Evolutionary conservation across 306 rosid species (phyloP).

Genomic region (Quercus alba): DNA sequence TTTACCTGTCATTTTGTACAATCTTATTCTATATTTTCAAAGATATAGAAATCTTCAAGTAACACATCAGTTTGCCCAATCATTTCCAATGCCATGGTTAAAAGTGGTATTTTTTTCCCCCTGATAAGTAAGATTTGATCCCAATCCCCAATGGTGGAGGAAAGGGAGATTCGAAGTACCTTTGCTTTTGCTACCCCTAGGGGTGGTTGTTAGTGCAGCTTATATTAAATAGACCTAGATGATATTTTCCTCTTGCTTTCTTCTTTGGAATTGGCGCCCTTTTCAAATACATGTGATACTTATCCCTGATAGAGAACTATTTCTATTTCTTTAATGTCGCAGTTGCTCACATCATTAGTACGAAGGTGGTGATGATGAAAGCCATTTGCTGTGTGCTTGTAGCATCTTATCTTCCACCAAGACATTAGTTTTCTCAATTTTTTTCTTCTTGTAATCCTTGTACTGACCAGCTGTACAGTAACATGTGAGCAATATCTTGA

Average conservation of each 20-base stretch:
- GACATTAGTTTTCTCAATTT: neutral
- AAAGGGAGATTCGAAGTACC: no score
- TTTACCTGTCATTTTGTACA: neutral
- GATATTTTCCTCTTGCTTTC: neutral
- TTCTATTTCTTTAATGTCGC: slow-evolving; percentile 32
- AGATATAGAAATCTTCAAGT: neutral
- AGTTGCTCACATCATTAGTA: slow-evolving; percentile 86
- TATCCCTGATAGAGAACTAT: slow-evolving; percentile 17
- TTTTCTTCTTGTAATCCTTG: neutral
- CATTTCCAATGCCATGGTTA: neutral
- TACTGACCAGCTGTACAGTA: neutral
- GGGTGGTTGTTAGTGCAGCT: neutral
- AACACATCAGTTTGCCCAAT: neutral
- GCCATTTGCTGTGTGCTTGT: neutral
- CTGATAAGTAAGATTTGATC: no score
- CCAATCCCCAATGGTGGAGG: no score
- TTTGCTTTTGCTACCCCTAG: no score
- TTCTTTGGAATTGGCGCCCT: neutral
- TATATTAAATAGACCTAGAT: neutral
- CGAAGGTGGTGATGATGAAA: slow-evolving; percentile 68
- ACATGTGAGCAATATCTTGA: neutral
- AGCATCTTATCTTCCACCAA: neutral
- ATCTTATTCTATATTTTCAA: neutral
- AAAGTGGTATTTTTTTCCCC: neutral
- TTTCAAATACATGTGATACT: slow-evolving; percentile 2